These are phyloP conservation scores for Wickerhamomyces queroliae DNA, from an alignment of 805 yeast species.

Conservation along the genomic window DNA sequence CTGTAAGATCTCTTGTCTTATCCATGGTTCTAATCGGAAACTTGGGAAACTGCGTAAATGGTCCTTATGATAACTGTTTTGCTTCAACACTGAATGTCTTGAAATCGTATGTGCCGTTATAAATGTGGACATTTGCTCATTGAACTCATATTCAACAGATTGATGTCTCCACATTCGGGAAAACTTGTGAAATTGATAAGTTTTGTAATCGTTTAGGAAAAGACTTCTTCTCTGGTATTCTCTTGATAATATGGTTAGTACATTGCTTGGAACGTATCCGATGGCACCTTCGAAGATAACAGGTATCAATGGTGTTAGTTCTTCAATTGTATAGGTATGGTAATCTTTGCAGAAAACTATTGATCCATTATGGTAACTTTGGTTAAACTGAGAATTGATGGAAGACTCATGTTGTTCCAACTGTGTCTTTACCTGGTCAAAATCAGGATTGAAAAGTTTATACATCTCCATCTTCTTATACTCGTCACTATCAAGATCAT, in stretches of 20 bases:
- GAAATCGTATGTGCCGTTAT: constrained; percentile 10
- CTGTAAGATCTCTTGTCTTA: constrained; percentile 1
- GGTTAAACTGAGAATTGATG: background rate
- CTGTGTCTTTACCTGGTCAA: constrained; percentile 9
- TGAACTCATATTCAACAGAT: constrained; percentile 11
- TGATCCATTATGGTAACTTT: background rate
- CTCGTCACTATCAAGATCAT: background rate
- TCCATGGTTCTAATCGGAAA: constrained; percentile 16
- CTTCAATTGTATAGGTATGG: constrained; percentile 44
- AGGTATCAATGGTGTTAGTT: constrained; percentile 43
- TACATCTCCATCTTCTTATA: constrained; percentile 5
- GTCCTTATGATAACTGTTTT: constrained; percentile 10
- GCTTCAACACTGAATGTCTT: constrained; percentile 15
- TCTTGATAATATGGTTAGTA: constrained; percentile 31
- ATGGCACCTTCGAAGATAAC: constrained; percentile 58
- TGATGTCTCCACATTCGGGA: constrained; percentile 14
- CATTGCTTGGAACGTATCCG: constrained; percentile 46
- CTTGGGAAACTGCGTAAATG: constrained; percentile 5
- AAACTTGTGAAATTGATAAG: constrained; percentile 31
- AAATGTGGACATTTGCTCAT: constrained; percentile 8
- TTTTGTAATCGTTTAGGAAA: constrained; percentile 30
- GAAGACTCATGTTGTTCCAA: background rate
- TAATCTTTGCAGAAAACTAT: constrained; percentile 46
- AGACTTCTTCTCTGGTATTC: constrained; percentile 39
- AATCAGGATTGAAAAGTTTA: constrained; percentile 6